Percentiles rank a stretch among this genome's conserved stretches.
Evolutionary conservation across 2,329 filamentous ascomycete genomes (phyloP).

Genomic region (Atkinsonella hypoxylon): DNA sequence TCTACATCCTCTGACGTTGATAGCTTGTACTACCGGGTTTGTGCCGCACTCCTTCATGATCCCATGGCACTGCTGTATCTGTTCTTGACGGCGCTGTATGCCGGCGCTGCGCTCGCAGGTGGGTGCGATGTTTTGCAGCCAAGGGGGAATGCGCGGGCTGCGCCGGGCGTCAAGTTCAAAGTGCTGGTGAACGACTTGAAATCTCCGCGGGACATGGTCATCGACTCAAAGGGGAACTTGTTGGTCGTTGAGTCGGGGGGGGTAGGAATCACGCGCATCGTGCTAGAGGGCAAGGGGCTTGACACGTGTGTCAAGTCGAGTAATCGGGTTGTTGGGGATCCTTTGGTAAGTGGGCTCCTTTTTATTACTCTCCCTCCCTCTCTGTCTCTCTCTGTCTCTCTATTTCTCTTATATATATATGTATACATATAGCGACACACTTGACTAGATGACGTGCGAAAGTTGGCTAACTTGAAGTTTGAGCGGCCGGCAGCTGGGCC

Average conservation of each 20-base stretch:
- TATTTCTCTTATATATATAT: too few species aligned
- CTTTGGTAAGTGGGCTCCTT: constrained; percentile 12
- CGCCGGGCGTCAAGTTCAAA: constrained; percentile 15
- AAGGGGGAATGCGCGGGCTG: constrained; percentile 10
- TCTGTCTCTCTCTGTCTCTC: too few species aligned
- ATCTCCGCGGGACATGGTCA: constrained; percentile 20
- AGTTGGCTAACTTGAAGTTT: not conserved
- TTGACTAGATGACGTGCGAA: too few species aligned
- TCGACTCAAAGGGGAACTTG: constrained; percentile 25
- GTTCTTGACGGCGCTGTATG: not conserved
- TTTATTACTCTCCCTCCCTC: too few species aligned
- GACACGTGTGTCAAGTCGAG: constrained; percentile 19
- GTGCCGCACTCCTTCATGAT: not conserved
- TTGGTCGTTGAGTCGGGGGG: constrained; percentile 21
- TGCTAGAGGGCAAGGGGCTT: constrained; percentile 17
- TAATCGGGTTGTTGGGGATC: constrained; percentile 15
- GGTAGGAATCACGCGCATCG: constrained; percentile 21
- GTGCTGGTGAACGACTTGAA: constrained; percentile 15
- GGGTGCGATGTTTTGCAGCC: constrained; percentile 7
- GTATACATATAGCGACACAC: too few species aligned
- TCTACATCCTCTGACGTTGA: not conserved
- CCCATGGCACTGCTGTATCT: not conserved
- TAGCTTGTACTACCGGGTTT: not conserved
- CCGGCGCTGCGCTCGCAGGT: constrained; percentile 1
- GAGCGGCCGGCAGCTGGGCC: constrained; percentile 27